Conservation (phyloP, 305 asterid genomes). For the Plantago coronopus region DNA sequence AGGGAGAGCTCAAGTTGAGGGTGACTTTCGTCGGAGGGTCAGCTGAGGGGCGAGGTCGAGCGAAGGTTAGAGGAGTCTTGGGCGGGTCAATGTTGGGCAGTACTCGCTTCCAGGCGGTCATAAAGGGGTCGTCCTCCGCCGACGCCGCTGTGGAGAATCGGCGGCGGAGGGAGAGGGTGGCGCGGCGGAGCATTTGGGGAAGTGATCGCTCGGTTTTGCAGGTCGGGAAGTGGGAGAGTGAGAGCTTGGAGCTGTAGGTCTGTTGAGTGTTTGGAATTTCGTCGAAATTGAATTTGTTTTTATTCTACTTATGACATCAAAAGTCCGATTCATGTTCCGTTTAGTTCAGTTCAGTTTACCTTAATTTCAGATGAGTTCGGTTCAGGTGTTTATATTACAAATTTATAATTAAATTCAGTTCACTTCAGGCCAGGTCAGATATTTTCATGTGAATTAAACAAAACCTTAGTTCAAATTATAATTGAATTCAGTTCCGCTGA, state of each 20-base stretch:
- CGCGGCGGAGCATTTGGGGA: slow-evolving; percentile 39
- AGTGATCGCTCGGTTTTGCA: background rate
- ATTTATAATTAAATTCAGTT: no score
- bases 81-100: slow-evolving; percentile 48
- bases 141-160: slow-evolving; percentile 30
- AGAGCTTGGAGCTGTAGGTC: background rate
- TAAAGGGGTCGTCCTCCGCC: slow-evolving; percentile 37
- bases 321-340: no score
- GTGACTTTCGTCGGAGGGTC: slow-evolving; percentile 32
- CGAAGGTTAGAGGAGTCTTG: slow-evolving; percentile 47
- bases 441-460: no score
- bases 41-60: slow-evolving; percentile 37
- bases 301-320: no score
- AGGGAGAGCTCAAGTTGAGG: slow-evolving; percentile 19
- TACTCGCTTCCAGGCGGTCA: slow-evolving; percentile 41
- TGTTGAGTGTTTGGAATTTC: background rate
- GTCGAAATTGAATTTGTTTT: no score
- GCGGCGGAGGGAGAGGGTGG: slow-evolving; percentile 26
- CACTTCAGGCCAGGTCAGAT: no score
- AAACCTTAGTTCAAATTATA: no score
- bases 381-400: no score
- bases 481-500: no score
- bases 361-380: no score
- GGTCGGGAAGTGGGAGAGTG: background rate
- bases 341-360: no score